phyloP scores from a whole-genome alignment of 73 alveolate species.

The Paramecium caudatum region DNA sequence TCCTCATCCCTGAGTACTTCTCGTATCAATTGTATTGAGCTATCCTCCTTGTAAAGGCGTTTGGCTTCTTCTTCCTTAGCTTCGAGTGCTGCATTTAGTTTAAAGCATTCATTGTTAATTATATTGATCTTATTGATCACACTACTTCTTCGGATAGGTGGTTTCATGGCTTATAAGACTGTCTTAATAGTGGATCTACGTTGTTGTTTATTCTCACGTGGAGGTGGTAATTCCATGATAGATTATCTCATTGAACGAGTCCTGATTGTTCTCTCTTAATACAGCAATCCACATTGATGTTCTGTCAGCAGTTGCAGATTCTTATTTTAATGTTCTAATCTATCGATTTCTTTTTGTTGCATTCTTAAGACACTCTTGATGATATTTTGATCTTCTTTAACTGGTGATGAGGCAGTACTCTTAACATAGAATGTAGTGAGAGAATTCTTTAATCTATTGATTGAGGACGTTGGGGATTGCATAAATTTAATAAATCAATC shows the following conservation, averaged over 20 bases:
- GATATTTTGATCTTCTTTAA: conserved; percentile 1
- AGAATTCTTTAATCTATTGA: conserved; percentile 15
- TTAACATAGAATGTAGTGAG: conserved; percentile 24
- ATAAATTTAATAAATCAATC: conserved; percentile 24
- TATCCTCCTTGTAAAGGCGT: conserved; percentile 5
- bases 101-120: conserved; percentile 36
- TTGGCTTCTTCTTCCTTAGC: background rate
- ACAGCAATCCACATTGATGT: background rate
- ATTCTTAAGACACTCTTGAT: conserved; percentile 19
- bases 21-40: background rate
- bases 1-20: conserved; percentile 54
- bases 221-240: too few relatives aligned
- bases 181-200: background rate
- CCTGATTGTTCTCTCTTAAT: conserved; percentile 10
- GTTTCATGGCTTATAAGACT: conserved; percentile 2
- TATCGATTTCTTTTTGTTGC: conserved; percentile 60
- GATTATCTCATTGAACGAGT: background rate
- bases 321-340: conserved; percentile 59
- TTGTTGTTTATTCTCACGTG: too few relatives aligned
- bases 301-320: background rate
- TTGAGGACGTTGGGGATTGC: conserved; percentile 41
- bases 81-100: background rate
- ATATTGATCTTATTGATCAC: background rate
- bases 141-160: background rate
- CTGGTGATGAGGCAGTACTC: background rate